Conservation (phyloP, 2,329 filamentous ascomycete genomes). For the Neospermospora avenae region DNA sequence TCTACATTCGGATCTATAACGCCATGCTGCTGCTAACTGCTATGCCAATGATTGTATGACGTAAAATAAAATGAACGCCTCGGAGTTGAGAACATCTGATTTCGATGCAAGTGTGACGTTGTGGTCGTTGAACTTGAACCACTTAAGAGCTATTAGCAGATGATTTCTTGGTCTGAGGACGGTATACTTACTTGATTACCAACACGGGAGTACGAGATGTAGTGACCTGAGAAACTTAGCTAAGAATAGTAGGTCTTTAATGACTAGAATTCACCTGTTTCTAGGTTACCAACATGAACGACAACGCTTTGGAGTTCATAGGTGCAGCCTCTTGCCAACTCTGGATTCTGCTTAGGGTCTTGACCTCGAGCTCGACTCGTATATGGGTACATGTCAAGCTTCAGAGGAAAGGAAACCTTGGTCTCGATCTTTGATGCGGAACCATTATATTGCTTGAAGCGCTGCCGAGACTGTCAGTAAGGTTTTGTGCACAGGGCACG, state of each 20-base stretch:
- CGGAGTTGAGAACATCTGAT: constrained; percentile 78
- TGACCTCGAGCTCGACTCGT: constrained; percentile 62
- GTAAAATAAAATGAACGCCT: constrained; percentile 92
- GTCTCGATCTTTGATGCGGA: constrained; percentile 85
- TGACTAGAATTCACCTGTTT: constrained; percentile 55
- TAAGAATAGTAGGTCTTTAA: not conserved
- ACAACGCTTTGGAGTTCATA: constrained; percentile 90
- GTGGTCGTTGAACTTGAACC: constrained; percentile 96
- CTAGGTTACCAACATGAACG: constrained; percentile 89
- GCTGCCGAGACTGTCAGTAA: constrained; percentile 37
- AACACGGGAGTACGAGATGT: constrained; percentile 83
- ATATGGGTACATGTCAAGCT: constrained; percentile 88
- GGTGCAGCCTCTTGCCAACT: constrained; percentile 63
- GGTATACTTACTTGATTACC: constrained; percentile 57
- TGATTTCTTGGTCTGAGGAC: not conserved
- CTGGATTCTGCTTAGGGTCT: constrained; percentile 49
- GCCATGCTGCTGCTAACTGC: constrained; percentile 9
- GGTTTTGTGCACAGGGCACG: not conserved
- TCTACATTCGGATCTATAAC: constrained; percentile 1
- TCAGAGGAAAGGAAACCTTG: constrained; percentile 78
- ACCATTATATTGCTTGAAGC: constrained; percentile 73
- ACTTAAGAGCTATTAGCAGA: constrained; percentile 46
- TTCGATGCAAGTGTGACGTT: constrained; percentile 82
- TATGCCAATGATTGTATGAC: constrained; percentile 60
- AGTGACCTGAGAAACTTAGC: constrained; percentile 58